These are phyloP conservation scores for Penicillium sp. DNA, from an alignment of 2,329 filamentous ascomycete species.

Conservation along the genomic window DNA sequence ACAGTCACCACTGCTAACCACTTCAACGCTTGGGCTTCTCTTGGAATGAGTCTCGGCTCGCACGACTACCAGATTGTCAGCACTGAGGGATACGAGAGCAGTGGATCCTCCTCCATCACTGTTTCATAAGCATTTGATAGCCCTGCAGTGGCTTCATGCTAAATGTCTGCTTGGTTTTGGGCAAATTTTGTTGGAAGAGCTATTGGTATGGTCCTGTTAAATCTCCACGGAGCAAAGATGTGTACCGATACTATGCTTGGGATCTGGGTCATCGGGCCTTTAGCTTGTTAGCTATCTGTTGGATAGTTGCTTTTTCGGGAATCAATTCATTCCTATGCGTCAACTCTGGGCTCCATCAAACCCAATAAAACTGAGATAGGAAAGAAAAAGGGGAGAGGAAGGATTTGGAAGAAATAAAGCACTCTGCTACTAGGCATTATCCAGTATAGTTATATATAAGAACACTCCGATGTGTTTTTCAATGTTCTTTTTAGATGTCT, in stretches of 20 bases:
- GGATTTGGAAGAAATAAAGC: too few relatives aligned
- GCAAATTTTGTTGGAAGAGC: not conserved
- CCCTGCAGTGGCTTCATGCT: not conserved
- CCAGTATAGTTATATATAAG: too few relatives aligned
- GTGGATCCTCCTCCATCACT: slow-evolving; percentile 40
- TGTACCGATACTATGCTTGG: not conserved
- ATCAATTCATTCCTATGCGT: not conserved
- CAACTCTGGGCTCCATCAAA: too few relatives aligned
- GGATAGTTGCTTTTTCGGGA: not conserved
- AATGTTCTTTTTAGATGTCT: too few relatives aligned
- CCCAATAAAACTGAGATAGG: too few relatives aligned
- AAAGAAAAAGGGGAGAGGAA: too few relatives aligned
- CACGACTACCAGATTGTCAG: slow-evolving; percentile 46
- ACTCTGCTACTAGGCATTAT: too few relatives aligned
- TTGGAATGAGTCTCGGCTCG: slow-evolving; percentile 35
- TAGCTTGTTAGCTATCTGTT: not conserved
- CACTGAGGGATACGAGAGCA: slow-evolving; percentile 47
- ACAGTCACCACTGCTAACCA: slow-evolving; percentile 40
- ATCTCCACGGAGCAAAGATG: not conserved
- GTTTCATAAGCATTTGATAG: slow-evolving; percentile 25
- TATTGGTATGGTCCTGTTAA: not conserved
- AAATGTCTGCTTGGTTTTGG: not conserved
- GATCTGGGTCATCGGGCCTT: not conserved
- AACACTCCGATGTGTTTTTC: too few relatives aligned
- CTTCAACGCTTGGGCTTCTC: slow-evolving; percentile 37